Evolutionary conservation across 495 filamentous ascomycete genomes (phyloP).

Genomic region (Penicillium bialowiezense): DNA sequence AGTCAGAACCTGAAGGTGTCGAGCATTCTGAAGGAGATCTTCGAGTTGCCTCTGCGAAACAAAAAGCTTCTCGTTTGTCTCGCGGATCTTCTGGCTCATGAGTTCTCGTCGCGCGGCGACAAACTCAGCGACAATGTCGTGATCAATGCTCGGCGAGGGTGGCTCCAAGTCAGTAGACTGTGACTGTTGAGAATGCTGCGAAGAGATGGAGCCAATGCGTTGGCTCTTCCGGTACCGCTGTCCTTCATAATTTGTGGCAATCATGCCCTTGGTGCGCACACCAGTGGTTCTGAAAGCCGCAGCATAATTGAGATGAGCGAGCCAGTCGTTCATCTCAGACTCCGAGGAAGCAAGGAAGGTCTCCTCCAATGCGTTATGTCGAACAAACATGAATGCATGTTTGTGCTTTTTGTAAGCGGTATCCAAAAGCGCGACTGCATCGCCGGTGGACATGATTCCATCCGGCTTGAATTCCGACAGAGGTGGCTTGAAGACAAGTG

Average conservation of each 20-base stretch:
- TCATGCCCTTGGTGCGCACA: constrained; percentile 84
- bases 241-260: constrained; percentile 82
- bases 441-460: constrained; percentile 83
- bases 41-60: constrained; percentile 75
- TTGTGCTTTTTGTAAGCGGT: constrained; percentile 92
- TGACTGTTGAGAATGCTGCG: constrained; percentile 29
- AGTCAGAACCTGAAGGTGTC: constrained; percentile 84
- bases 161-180: constrained; percentile 31
- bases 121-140: constrained; percentile 79
- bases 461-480: constrained; percentile 91
- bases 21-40: constrained; percentile 80
- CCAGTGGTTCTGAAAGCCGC: constrained; percentile 89
- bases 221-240: constrained; percentile 70
- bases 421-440: constrained; percentile 86
- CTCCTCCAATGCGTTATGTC: constrained; percentile 87
- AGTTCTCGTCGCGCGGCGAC: constrained; percentile 73
- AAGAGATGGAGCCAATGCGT: constrained; percentile 55
- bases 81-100: constrained; percentile 77
- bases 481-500: constrained; percentile 85
- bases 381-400: constrained; percentile 85
- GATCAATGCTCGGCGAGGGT: constrained; percentile 62
- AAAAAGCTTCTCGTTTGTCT: constrained; percentile 77
- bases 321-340: constrained; percentile 92
- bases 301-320: constrained; percentile 94
- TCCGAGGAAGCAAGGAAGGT: constrained; percentile 87